Base-by-base conservation (phyloP, 2,329 filamentous ascomycete genomes). In the Hyphodiscus sp. region DNA sequence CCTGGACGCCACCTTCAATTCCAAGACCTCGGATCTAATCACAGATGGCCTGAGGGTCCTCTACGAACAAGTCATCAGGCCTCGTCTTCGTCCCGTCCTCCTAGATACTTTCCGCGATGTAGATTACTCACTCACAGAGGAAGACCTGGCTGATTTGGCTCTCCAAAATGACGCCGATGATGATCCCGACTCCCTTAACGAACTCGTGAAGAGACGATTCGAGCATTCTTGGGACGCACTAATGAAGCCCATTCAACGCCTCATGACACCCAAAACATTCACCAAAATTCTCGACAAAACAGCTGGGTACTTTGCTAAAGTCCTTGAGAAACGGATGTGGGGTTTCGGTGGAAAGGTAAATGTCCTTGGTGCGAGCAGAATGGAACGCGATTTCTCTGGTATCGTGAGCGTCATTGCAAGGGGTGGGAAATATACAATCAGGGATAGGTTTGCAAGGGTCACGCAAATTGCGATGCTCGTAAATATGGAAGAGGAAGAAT, bases 401-500 rank as follows among this genome's bases (percentile, higher is more conserved):
- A 83, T 96, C 46, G 82, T 95, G 5, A 74, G 79, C 20, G 77
- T 79, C 0, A 83, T 89, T 1, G 80, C 82, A 11, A 78, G 76
- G 57, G 88, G 85, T 2, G 79, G 78, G 3, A 83, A 87, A 64
- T 96, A 95, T 67, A 81, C 81, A 1, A 79, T 94, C 38, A 77
- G 89, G 30, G 91, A 95, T 65, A 71, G 80, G 2, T 96, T 96
- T 73, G 77, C 79, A 26, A 82, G 85, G 64, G 88, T 87, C 54
- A 78, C 79, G 55, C 90, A 96, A 76, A 85, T 96, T 63, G 82
- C 87, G 53, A 82, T 95, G 76, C 82, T 96, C 16, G 84, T 92
- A 67, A 92, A 91, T 62, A 95, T 96, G 90, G 91, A 96, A 68
- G 89, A 94, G 33, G 91, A 96, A 54, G 92, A 96, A 71, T 96